Base-by-base conservation (phyloP, 2,329 filamentous ascomycete genomes). In the Lachnellula arida region DNA sequence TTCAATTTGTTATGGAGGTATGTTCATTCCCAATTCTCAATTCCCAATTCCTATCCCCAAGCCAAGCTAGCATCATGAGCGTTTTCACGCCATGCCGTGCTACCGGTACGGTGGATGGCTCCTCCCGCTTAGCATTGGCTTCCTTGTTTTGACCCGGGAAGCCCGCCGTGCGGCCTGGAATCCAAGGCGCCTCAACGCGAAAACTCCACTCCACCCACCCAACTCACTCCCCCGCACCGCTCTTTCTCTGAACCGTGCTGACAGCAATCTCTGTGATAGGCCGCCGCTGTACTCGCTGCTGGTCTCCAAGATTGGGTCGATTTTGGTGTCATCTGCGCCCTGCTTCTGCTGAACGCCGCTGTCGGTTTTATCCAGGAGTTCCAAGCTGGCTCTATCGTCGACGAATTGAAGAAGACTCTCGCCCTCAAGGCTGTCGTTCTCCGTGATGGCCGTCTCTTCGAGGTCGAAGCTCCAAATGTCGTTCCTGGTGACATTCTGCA, bases 1-100 rank as follows among this genome's bases (percentile, higher is more conserved):
- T 96, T 64, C 91, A 95, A 72, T 93, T 93, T 74, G 91, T 96
- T 71, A 96, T 96, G 91, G 89, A 93, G 85, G 87, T 87, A 72
- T 70, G 82, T 73, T 55, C 39, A 48, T 57, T 53, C 49, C 47
- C 43, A 53, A 54, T 49, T 55, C 56, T 34, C 52, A 54, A 57
- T 60, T 58, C 51, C 54, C 53, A n/a, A 40, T 34, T 17, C 25
- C 15, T n/a, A 23, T 48, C 5, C 22, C 19, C 23, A 23, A 14
- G 43, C 22, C 40, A n/a, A 22, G 40, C n/a, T 46, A 46, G 14
- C 43, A 46, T 23, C 5, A 28, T 19, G 39, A 9, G 14, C 14
- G 5, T 40, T 40, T 15, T 19, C 8, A 40, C 17, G 15, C 39
- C 39, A 11, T 40, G 15, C 15, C 6, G 17, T 19, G n/a, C 42